Percentiles rank a stretch among this genome's conserved stretches.
Evolutionary conservation across 2,329 filamentous ascomycete species (phyloP).

Genomic region (Pezicula neosporulosa): DNA sequence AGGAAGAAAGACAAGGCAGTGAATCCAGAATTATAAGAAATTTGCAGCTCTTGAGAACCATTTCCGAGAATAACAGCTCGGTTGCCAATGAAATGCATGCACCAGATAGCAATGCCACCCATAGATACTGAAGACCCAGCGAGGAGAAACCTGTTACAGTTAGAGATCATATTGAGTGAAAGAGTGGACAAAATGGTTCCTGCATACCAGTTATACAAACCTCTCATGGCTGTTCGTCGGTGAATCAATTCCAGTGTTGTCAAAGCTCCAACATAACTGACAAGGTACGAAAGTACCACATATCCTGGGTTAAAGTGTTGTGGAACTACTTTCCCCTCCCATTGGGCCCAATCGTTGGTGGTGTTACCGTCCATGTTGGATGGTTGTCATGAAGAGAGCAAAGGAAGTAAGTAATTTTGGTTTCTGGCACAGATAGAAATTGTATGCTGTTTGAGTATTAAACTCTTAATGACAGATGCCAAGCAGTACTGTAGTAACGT

Average conservation of each 20-base stretch:
- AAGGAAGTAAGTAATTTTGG: too few relatives aligned
- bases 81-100: conserved; percentile 82
- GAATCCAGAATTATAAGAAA: conserved; percentile 68
- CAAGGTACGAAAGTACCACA: conserved; percentile 63
- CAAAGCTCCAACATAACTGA: conserved; percentile 71
- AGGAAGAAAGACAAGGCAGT: conserved; percentile 78
- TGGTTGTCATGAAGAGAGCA: too few relatives aligned
- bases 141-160: conserved; percentile 51
- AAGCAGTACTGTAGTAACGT: too few relatives aligned
- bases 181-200: neutral
- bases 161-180: too few relatives aligned
- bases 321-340: conserved; percentile 41
- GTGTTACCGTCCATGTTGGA: conserved; percentile 1
- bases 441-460: too few relatives aligned
- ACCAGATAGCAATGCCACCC: conserved; percentile 74
- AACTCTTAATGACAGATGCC: too few relatives aligned
- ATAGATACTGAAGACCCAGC: conserved; percentile 64
- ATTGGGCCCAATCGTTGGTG: conserved; percentile 3
- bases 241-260: conserved; percentile 83
- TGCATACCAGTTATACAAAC: conserved; percentile 64
- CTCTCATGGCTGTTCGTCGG: conserved; percentile 65
- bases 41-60: conserved; percentile 60
- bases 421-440: too few relatives aligned
- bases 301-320: conserved; percentile 55
- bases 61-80: conserved; percentile 69